Evolutionary conservation across 768 basidiomycete genomes (phyloP).

Genomic region (Auriscalpium vulgare): DNA sequence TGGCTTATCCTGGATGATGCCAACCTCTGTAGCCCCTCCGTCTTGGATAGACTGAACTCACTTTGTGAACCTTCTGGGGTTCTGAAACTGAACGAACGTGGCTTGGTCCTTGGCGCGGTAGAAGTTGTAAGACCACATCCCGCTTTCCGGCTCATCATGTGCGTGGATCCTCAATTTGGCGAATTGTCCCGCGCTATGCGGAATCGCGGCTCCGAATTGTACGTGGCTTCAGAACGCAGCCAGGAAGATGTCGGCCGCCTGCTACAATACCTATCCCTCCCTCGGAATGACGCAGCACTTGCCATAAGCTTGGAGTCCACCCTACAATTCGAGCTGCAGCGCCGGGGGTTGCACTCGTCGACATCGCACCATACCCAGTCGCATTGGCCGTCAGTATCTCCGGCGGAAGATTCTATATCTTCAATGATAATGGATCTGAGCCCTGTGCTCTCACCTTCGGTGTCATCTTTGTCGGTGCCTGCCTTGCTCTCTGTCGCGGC

Average conservation of each 20-base stretch:
- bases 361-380: background rate
- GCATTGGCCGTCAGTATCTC: background rate
- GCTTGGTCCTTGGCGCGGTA: constrained; percentile 68
- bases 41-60: constrained; percentile 93
- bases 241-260: constrained; percentile 8
- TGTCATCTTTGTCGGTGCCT: background rate
- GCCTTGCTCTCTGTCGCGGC: constrained; percentile 1
- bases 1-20: constrained; percentile 92
- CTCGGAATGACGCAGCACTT: background rate
- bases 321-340: constrained; percentile 6
- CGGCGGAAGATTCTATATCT: background rate
- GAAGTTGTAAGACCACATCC: constrained; percentile 77
- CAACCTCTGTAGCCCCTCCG: constrained; percentile 91
- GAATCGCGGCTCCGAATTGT: constrained; percentile 89
- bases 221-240: constrained; percentile 26
- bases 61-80: constrained; percentile 84
- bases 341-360: constrained; percentile 4
- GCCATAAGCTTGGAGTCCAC: too few relatives aligned
- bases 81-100: constrained; percentile 84
- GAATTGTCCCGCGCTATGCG: constrained; percentile 98
- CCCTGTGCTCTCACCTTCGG: background rate
- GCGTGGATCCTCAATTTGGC: constrained; percentile 82
- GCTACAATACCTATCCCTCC: constrained; percentile 7
- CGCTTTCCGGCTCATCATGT: constrained; percentile 90
- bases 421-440: background rate